Evolutionary conservation across 1,284 basidiomycete genomes (phyloP), one percentile per base, ranked within the genome.

Genomic region (Leccinum subrobustum): DNA sequence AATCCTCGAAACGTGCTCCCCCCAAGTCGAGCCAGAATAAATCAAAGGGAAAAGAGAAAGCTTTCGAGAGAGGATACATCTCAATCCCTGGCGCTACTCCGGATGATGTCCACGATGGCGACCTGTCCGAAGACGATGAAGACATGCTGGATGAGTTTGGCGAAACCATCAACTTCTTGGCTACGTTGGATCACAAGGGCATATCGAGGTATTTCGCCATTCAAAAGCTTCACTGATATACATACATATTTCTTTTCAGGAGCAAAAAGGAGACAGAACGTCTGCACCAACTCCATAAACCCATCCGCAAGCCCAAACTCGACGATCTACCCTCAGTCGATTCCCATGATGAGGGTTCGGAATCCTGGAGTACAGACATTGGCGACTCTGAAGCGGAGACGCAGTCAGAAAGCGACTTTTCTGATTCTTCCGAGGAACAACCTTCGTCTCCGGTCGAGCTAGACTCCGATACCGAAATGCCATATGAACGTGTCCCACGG

Each of bases 261-360:
- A 93, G 89, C 70, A 93, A 92, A 75, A 88, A 86, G 65, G 89
- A 90, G 74, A 88, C 82, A 0, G 78, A 83, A 59, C 79, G 87
- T 59, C 74, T 92, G 54, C 87, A 83, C 70, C 82, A 80, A 63
- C 71, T 89, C 47, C 77, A 81, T 63, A 91, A 86, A 73, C 88
- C 89, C 7, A 69, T 77, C 42, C 82, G 82, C 56, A 76, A 75
- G 63, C 68, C 70, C 14, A 74, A 75, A 23, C 75, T 78, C 48
- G 83, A 89, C 64, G 81, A 85, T 70, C 77, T 91, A 16, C 89
- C 88, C 35, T 84, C 87, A 6, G 65, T 91, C 23, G 77, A 86
- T 69, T 88, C 87, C 20, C 78, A 86, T 65, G 77, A 81, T 62
- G 83, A 86, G 62, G 81, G 83, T 62, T 79, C 86, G 56, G 77